phyloP scores from a whole-genome alignment of 2,329 filamentous ascomycete genomes.

The Colletotrichum sp. region DNA sequence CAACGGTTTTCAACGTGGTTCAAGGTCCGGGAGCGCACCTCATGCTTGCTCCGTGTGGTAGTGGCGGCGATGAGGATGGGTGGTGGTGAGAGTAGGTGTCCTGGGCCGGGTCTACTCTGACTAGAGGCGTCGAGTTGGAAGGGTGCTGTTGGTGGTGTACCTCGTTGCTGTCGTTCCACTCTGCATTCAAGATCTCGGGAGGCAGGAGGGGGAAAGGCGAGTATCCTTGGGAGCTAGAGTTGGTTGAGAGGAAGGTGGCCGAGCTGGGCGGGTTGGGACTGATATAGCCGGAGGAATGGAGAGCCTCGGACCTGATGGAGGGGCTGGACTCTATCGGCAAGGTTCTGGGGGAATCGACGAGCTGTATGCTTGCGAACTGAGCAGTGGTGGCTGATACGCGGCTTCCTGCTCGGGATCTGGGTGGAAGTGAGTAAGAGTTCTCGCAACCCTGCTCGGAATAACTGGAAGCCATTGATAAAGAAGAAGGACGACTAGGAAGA shows the following conservation, averaged over 20 bases:
- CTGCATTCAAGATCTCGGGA: conserved; percentile 30
- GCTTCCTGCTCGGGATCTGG: conserved; percentile 36
- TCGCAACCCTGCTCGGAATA: conserved; percentile 29
- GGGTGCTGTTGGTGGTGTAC: conserved; percentile 23
- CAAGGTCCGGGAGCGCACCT: conserved; percentile 32
- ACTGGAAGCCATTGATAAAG: conserved; percentile 32
- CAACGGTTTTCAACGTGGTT: conserved; percentile 19
- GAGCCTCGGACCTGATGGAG: conserved; percentile 26
- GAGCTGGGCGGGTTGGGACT: conserved; percentile 28
- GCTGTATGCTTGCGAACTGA: conserved; percentile 28
- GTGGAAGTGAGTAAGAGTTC: conserved; percentile 38
- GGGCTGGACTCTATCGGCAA: conserved; percentile 25
- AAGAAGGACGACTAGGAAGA: conserved; percentile 26
- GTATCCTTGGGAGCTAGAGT: conserved; percentile 26
- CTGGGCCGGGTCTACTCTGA: conserved; percentile 37
- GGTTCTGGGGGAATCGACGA: conserved; percentile 29
- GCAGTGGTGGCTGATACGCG: conserved; percentile 32
- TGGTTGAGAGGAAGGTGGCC: conserved; percentile 25
- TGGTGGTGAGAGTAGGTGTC: conserved; percentile 27
- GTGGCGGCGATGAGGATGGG: conserved; percentile 20
- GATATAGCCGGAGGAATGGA: conserved; percentile 31
- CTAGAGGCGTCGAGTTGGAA: conserved; percentile 27
- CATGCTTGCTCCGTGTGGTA: conserved; percentile 34
- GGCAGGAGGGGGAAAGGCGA: conserved; percentile 32
- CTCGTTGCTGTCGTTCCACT: conserved; percentile 32